Conservation (phyloP, 495 filamentous ascomycete species). For the Collariella sp. region DNA sequence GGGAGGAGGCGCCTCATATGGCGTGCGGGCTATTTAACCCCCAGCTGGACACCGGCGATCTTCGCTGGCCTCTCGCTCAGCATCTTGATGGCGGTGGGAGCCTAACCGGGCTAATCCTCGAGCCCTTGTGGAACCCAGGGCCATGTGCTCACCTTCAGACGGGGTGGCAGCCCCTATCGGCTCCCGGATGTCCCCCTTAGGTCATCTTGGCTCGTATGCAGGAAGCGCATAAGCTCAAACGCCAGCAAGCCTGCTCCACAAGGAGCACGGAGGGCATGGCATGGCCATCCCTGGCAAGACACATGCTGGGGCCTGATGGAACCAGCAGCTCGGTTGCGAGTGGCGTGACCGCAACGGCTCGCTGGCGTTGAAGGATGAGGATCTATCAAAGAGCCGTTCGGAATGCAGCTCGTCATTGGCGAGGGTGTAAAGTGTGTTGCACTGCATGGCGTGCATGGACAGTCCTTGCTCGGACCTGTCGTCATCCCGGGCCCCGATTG, state of each 20-base stretch:
- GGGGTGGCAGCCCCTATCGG: neutral
- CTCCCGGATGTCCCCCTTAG: slow-evolving; percentile 14
- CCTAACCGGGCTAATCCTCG: slow-evolving; percentile 8
- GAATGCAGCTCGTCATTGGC: slow-evolving; percentile 1
- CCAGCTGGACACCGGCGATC: neutral
- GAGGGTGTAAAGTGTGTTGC: neutral
- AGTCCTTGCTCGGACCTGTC: neutral
- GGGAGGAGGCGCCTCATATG: neutral
- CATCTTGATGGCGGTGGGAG: neutral
- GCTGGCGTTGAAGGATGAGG: neutral
- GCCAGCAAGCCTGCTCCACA: neutral
- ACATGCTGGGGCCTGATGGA: neutral
- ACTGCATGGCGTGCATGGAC: slow-evolving; percentile 5
- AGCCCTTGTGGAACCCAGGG: slow-evolving; percentile 12
- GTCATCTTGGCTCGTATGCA: slow-evolving; percentile 3
- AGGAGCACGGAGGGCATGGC: neutral
- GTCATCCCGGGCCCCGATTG: slow-evolving; percentile 1
- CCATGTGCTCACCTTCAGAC: slow-evolving; percentile 9
- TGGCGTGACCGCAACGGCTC: slow-evolving; percentile 2
- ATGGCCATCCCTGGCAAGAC: no score
- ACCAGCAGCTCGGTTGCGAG: slow-evolving; percentile 11
- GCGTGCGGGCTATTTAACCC: slow-evolving; percentile 3
- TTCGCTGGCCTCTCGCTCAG: neutral
- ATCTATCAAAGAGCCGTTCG: neutral
- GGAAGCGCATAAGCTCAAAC: neutral